A percentile compares a stretch with the other conserved stretches of the same genome.
These are phyloP conservation scores for Tetrahymena borealis DNA, from an alignment of 73 alveolate genomes.

Conservation along the genomic window DNA sequence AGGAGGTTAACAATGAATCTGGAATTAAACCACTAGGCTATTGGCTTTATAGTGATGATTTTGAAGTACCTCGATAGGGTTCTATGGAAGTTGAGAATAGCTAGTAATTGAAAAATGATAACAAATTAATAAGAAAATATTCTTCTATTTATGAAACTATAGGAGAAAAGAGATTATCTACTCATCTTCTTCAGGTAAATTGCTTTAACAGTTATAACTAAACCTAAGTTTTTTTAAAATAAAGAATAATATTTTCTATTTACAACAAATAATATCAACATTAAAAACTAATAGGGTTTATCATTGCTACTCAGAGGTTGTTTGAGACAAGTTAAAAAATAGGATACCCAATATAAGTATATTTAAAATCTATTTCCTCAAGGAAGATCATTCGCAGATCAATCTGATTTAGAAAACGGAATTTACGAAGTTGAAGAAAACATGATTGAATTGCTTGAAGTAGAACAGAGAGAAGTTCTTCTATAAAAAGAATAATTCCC, in stretches of 20 bases:
- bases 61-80: not conserved
- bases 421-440: not conserved
- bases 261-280: not conserved
- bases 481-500: not conserved
- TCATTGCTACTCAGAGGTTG: constrained; percentile 5
- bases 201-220: constrained; percentile 16
- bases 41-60: constrained; percentile 40
- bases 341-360: not conserved
- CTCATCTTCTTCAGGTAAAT: constrained; percentile 59
- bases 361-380: not conserved
- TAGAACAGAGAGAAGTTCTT: not conserved
- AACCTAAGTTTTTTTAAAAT: not conserved
- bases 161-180: constrained; percentile 72
- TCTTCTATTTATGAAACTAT: constrained; percentile 65
- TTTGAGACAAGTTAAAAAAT: constrained; percentile 7
- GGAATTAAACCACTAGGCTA: constrained; percentile 63
- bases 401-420: not conserved
- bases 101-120: constrained; percentile 14
- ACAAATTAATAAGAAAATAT: constrained; percentile 50
- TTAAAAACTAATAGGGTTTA: not conserved
- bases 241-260: not conserved
- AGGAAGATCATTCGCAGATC: not conserved
- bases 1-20: constrained; percentile 13
- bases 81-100: not conserved
- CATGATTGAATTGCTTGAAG: not conserved